A percentile compares a stretch with the other conserved stretches of the same genome.
Conservation (phyloP, 352 stramenopile species). For the Globisporangium ultimum region DNA sequence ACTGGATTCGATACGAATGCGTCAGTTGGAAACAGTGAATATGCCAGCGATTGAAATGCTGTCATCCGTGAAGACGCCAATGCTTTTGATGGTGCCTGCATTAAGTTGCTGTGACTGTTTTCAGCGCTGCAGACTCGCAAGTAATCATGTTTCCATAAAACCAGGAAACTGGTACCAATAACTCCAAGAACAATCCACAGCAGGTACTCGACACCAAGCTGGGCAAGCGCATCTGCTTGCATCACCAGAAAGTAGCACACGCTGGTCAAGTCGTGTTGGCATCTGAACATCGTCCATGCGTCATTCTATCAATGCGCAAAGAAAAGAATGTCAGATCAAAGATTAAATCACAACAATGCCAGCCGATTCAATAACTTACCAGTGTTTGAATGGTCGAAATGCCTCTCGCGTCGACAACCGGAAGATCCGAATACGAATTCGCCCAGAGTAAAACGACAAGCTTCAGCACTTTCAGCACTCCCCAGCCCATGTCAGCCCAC, state of each 20-base stretch:
- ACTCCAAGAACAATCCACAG: slow-evolving; percentile 30
- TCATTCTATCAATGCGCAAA: slow-evolving; percentile 2
- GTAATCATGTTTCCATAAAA: slow-evolving; percentile 42
- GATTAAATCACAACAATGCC: background rate
- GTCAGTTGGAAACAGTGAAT: too few relatives aligned
- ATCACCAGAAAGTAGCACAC: slow-evolving; percentile 38
- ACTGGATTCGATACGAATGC: too few relatives aligned
- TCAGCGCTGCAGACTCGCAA: slow-evolving; percentile 7
- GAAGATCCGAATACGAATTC: slow-evolving; percentile 57
- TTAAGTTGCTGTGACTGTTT: background rate
- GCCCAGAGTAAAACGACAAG: slow-evolving; percentile 43
- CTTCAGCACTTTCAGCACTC: slow-evolving; percentile 21
- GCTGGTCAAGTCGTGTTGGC: slow-evolving; percentile 34
- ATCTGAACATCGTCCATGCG: slow-evolving; percentile 39
- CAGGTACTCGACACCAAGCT: slow-evolving; percentile 34
- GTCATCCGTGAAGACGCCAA: too few relatives aligned
- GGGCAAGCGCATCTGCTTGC: slow-evolving; percentile 29
- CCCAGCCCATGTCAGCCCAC: background rate
- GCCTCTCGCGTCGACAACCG: slow-evolving; percentile 53
- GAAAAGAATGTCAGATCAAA: background rate
- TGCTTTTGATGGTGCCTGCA: too few relatives aligned
- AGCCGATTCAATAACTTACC: slow-evolving; percentile 9
- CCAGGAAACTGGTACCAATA: slow-evolving; percentile 29
- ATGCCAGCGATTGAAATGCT: too few relatives aligned
- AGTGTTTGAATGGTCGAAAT: slow-evolving; percentile 37